Base-by-base conservation (phyloP, 306 rosid species). In the Sesbania bispinosa region DNA sequence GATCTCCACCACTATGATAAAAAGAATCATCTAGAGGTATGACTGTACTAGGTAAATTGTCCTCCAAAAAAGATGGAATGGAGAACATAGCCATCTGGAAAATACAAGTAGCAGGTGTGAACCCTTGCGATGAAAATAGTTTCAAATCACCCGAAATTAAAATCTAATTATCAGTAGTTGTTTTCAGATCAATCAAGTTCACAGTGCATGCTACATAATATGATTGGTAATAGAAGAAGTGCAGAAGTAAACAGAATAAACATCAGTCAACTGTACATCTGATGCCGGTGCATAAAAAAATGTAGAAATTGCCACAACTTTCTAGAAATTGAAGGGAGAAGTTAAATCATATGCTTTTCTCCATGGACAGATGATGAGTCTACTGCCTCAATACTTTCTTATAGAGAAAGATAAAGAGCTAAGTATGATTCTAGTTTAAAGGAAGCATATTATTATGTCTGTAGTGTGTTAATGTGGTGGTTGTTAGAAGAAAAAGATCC, bases 41-140 rank as follows among this genome's bases (percentile, higher is more conserved):
- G 69, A 60, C 47, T 10, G 43, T 11, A 60, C 67, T 9, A n/a
- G 78, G 38, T 55, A 67, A 65, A 7, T 35, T 5, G 43, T 29
- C 64, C 50, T 64, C 71, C 2, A 27, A 5, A 58, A 62, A 62
- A 41, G 71, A 80, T 38, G 75, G 71, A 62, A 13, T 55, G 54
- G 30, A 15, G 4, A 77, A 75, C 24, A 7, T 62, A 15, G 53
- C 32, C 67, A 42, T 65, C 85, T 71, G 79, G 10, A 50, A 65
- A 23, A 62, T 48, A 60, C 47, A 65, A 48, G 65, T 7, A 30
- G 29, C 81, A 62, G 75, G 42, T 66, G 27, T 52, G 7, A 24
- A 61, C 41, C 20, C 45, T 59, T 53, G 23, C 2, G 36, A 77
- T 32, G 65, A 81, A 48, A 66, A 63, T 26, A 45, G 55, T 59